Base-by-base conservation (phyloP, 495 filamentous ascomycete genomes). In the Alectoria sarmentosa region DNA sequence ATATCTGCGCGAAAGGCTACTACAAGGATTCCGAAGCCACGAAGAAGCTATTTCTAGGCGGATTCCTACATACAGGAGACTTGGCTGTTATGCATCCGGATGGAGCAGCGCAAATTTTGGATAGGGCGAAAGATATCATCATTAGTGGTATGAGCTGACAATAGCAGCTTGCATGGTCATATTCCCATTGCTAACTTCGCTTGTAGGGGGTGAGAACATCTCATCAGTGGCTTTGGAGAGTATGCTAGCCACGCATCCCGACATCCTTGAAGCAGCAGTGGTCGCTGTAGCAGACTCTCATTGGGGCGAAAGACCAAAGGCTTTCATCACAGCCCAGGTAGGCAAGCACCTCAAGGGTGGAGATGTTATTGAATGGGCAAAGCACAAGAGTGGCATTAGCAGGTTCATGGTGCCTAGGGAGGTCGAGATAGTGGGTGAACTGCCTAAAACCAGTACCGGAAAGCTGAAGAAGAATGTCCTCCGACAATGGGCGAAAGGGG, bases 401-500 rank as follows among this genome's bases (percentile, higher is more conserved):
- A 89, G 85, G 69, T 98, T 97, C 73, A 98, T 98, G 94, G 86
- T 98, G 30, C 94, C 94, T 14, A 81, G 88, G 57, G 94, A 98
- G 79, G 90, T 98, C 1, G 91, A 96, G 76, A 79, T 98, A 61
- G 85, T 98, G 38, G 65, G 76, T 30, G 92, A 97, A 74, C 78
- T 98, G 62, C 94, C 94, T 17, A 98, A 98, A 83, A 98, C 95
- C 34, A 92, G 88, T 70, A 98, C 94, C 4, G 94, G 94, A 34
- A 98, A 98, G 80, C 78, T 98, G 61, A 87, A 90, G 82, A 98
- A 98, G 83, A 98, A 97, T 73, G 85, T 96, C 48, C 71, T 98
- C 54, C 77, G 92, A 65, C 89, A 91, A 71, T 93, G 91, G 93
- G 88, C 88, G 6, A 93, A 84, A 76, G 84, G 81, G 57, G 73